A percentile compares a stretch with the other conserved stretches of the same genome.
These are phyloP conservation scores for Chrysoporthe austroafricana DNA, from an alignment of 2,329 filamentous ascomycete genomes.

Conservation along the genomic window DNA sequence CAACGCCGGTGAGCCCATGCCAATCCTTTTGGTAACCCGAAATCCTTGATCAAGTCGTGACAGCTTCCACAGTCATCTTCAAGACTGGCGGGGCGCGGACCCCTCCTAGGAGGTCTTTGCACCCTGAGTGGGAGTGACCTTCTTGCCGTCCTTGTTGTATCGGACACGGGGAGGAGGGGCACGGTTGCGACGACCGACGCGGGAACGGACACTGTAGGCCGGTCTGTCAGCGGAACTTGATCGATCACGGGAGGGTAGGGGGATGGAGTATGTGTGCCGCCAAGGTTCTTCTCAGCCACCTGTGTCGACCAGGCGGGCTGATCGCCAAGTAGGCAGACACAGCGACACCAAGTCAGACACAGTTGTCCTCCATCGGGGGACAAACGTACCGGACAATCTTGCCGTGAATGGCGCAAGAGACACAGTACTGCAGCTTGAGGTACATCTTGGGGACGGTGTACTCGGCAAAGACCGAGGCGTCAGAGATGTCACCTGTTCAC, in stretches of 20 bases:
- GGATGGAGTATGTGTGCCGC: slow-evolving; percentile 32
- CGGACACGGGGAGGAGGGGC: slow-evolving; percentile 95
- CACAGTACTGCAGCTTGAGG: slow-evolving; percentile 99
- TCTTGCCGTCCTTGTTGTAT: slow-evolving; percentile 99
- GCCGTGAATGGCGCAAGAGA: slow-evolving; percentile 99
- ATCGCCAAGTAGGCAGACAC: slow-evolving; percentile 21
- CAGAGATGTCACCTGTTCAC: slow-evolving; percentile 93
- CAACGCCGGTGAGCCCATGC: slow-evolving; percentile 25
- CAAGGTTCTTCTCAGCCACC: slow-evolving; percentile 53
- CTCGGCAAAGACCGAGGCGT: slow-evolving; percentile 98
- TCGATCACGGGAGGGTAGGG: slow-evolving; percentile 31
- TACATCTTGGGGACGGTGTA: slow-evolving; percentile 99
- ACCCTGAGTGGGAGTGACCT: slow-evolving; percentile 86
- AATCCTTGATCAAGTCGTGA: slow-evolving; percentile 1
- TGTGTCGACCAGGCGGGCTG: slow-evolving; percentile 35
- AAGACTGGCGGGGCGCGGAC: not conserved
- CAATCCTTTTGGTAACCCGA: slow-evolving; percentile 16
- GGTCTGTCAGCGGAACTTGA: slow-evolving; percentile 46
- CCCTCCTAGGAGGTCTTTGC: slow-evolving; percentile 60
- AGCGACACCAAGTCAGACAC: slow-evolving; percentile 34
- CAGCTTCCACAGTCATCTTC: slow-evolving; percentile 1
- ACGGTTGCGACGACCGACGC: slow-evolving; percentile 97
- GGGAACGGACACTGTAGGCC: slow-evolving; percentile 83
- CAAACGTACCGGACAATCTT: slow-evolving; percentile 99
- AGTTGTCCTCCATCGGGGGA: slow-evolving; percentile 62